A percentile compares a stretch with the other conserved stretches of the same genome.
These are phyloP conservation scores for Pyrus pyrifolia DNA, from an alignment of 306 rosid genomes.

Conservation along the genomic window DNA sequence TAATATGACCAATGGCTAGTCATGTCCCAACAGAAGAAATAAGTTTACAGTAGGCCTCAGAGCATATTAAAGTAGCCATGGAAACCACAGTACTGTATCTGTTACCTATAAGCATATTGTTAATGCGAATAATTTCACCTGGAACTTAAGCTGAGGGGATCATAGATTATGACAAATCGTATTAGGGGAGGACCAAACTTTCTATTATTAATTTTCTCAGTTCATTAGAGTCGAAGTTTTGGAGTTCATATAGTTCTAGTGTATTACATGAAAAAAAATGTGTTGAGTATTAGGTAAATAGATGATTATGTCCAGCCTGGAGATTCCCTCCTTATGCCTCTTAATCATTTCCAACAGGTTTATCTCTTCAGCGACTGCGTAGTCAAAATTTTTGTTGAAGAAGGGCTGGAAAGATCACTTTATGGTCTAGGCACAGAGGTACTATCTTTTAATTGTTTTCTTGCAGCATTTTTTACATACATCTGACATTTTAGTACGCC, in stretches of 20 bases:
- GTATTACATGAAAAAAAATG: neutral
- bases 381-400: conserved; percentile 80
- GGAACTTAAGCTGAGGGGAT: neutral
- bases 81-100: neutral
- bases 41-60: neutral
- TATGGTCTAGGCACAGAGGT: conserved; percentile 96
- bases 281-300: neutral
- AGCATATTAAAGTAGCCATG: neutral
- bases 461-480: conserved; percentile 10
- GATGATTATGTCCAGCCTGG: neutral
- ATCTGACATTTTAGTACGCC: conserved; percentile 27
- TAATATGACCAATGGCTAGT: neutral
- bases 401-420: conserved; percentile 73
- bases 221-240: neutral
- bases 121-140: neutral
- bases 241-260: neutral
- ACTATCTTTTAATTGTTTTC: conserved; percentile 13
- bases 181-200: neutral
- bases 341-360: conserved; percentile 46
- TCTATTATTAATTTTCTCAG: neutral
- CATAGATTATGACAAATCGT: neutral
- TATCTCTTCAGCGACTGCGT: conserved; percentile 60
- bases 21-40: neutral
- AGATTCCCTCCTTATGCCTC: conserved; percentile 19
- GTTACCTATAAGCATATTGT: neutral